Evolutionary conservation across 2,329 filamentous ascomycete genomes (phyloP), one percentile per base, ranked within the genome.

Genomic region (Trichophyton schoenleinii): DNA sequence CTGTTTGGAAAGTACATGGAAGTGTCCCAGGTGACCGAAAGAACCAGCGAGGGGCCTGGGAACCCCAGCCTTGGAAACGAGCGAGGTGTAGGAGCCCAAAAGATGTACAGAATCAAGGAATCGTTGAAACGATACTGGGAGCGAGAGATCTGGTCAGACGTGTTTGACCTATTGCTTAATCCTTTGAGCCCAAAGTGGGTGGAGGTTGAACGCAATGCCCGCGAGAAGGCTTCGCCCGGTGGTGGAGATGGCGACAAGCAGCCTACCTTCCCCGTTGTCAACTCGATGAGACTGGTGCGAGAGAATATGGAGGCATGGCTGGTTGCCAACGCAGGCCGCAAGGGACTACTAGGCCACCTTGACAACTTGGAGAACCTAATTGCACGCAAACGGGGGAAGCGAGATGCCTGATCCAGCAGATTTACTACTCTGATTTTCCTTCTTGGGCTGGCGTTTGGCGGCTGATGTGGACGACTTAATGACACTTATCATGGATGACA

Each of bases 1-100:
- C 82, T 99, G 2, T 99, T 96, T 71, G 92, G 94, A 8, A 91
- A 89, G 70, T 97, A 97, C 75, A 94, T 99, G 68, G 89, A 96
- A 71, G 95, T 90, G 0, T 72, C 81, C 1, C 78, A 71, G 1
- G 67, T 70, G 1, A 67, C 67, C 28, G 62, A 61, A 70, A 61
- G 72, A 74, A 44, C 60, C 28, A 64, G 58, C n/a, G 63, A 63
- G 13, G 59, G 59, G 5, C 38, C 38, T 0, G 60, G 42, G 8
- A 44, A 38, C 18, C 58, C 58, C 31, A 61, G 62, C 7, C 62
- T 62, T 36, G 63, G 66, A 63, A 63, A 66, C 22, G 58, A n/a
- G 4, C 46, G 42, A 41, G 44, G 58, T 11, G 11, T 49, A 25
- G 58, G 58, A 15, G 25, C 25, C 11, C 63, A 80, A 0, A 85